Evolutionary conservation across 805 yeast species (phyloP), one percentile per base, ranked within the genome.

Genomic region (Metschnikowia noctiluminum): DNA sequence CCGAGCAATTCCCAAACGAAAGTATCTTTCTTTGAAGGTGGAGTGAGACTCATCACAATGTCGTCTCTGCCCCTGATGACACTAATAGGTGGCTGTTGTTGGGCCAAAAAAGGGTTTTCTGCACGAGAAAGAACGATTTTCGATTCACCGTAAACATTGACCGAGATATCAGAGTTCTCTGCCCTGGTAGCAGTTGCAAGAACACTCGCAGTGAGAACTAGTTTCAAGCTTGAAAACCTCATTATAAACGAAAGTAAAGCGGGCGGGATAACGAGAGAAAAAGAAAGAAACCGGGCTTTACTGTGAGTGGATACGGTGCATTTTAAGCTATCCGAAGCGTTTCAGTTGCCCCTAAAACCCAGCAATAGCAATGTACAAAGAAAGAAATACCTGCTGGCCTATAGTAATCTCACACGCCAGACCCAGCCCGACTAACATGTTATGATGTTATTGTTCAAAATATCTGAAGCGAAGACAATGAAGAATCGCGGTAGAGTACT

Each of bases 1-100:
- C 45, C 45, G 14, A 28, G 16, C 39, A 42, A 42, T 13, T 42
- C 39, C 45, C 45, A 42, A 5, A 34, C 16, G 34, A 35, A 42
- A 2, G n/a, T 26, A 8, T 42, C 39, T 26, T 12, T 7, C 8
- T 31, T 28, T 8, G 32, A 26, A 8, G 15, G 9, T 2, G 36
- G 8, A 27, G 45, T 32, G 7, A 42, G 38, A 14, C 14, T 35
- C 10, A 42, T 10, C n/a, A 13, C 7, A 16, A 42, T 26, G 3
- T 7, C 10, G 26, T 35, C 34, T 4, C 7, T 12, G 10, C 45
- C 45, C n/a, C 35, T 21, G 14, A 6, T 13, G 8, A 42, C 45
- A 9, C 27, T 12, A 7, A 13, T 12, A 9, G 45, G 45, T 7
- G n/a, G 37, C 7, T 27, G 10, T 8, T 38, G 39, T 27, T 35